These are phyloP conservation scores for Pythium plurisporium DNA, from an alignment of 352 stramenopile genomes.

Conservation along the genomic window DNA sequence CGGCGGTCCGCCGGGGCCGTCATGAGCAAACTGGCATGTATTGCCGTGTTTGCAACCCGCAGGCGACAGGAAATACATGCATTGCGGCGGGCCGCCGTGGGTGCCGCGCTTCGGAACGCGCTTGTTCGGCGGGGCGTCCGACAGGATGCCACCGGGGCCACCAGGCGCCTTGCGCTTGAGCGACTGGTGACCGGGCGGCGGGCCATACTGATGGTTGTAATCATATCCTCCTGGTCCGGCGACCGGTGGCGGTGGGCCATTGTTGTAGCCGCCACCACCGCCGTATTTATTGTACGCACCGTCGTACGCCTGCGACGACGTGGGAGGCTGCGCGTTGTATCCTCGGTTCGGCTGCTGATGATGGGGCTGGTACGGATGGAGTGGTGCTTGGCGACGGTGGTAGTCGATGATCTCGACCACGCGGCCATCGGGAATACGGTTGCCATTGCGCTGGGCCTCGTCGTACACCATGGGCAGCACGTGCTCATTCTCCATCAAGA, in stretches of 20 bases:
- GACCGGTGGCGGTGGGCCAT: slow-evolving; percentile 11
- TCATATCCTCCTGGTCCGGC: slow-evolving; percentile 11
- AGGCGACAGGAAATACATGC: slow-evolving; percentile 67
- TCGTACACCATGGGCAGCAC: slow-evolving; percentile 74
- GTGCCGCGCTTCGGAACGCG: slow-evolving; percentile 43
- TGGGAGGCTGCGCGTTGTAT: slow-evolving; percentile 13
- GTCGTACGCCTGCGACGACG: slow-evolving; percentile 12
- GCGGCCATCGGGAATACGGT: slow-evolving; percentile 66
- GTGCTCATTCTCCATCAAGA: slow-evolving; percentile 71
- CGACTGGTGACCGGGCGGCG: slow-evolving; percentile 14
- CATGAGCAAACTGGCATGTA: slow-evolving; percentile 67
- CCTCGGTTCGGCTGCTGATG: slow-evolving; percentile 4
- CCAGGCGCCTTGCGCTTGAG: slow-evolving; percentile 43
- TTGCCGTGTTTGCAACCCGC: slow-evolving; percentile 69
- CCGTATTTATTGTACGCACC: slow-evolving; percentile 19
- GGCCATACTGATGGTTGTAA: slow-evolving; percentile 19
- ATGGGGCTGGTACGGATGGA: neutral
- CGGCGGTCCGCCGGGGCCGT: slow-evolving; percentile 21
- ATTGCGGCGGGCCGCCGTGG: slow-evolving; percentile 32
- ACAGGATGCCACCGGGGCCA: slow-evolving; percentile 32
- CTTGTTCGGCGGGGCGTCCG: slow-evolving; percentile 41
- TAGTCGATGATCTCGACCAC: slow-evolving; percentile 78
- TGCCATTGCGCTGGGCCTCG: slow-evolving; percentile 74
- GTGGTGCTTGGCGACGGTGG: slow-evolving; percentile 38
- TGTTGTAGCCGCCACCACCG: slow-evolving; percentile 9